A percentile compares a stretch with the other conserved stretches of the same genome.
These are phyloP conservation scores for Globisporangium perplexum DNA, from an alignment of 352 stramenopile species.

Conservation along the genomic window DNA sequence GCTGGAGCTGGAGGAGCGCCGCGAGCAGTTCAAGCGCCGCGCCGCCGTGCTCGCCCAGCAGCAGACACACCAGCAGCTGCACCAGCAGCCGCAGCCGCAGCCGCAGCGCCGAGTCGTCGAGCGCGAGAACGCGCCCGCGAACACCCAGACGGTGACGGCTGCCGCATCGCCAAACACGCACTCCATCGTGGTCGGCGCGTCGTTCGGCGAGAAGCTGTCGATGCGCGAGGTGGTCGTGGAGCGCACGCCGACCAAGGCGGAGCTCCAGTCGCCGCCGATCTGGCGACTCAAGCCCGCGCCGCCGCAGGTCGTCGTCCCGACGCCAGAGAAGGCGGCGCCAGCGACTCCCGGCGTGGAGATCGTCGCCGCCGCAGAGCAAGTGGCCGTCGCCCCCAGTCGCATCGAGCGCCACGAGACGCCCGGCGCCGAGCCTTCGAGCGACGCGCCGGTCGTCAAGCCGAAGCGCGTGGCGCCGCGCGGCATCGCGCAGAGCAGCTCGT, in stretches of 20 bases:
- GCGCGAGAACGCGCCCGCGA: no score
- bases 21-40: slow-evolving; percentile 25
- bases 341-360: slow-evolving; percentile 8
- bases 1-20: slow-evolving; percentile 19
- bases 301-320: slow-evolving; percentile 20
- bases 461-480: slow-evolving; percentile 27
- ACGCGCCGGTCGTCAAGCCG: slow-evolving; percentile 1
- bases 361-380: not conserved
- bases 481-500: slow-evolving; percentile 72
- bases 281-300: slow-evolving; percentile 12
- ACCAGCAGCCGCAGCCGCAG: no score
- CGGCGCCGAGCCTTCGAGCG: slow-evolving; percentile 2
- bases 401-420: not conserved
- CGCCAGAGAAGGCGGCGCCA: slow-evolving; percentile 20
- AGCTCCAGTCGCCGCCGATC: slow-evolving; percentile 16
- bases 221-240: slow-evolving; percentile 20
- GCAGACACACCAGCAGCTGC: no score
- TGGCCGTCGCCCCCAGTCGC: not conserved
- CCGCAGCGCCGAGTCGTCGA: not conserved
- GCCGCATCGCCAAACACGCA: no score
- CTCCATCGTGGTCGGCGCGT: slow-evolving; percentile 20
- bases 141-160: no score
- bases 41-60: slow-evolving; percentile 14
- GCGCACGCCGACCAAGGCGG: slow-evolving; percentile 41
- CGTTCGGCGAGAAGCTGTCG: slow-evolving; percentile 17